Evolutionary conservation across 345 rosid genomes (phyloP), one percentile per base, ranked within the genome.

Genomic region (Cardamine chenopodiifolia): DNA sequence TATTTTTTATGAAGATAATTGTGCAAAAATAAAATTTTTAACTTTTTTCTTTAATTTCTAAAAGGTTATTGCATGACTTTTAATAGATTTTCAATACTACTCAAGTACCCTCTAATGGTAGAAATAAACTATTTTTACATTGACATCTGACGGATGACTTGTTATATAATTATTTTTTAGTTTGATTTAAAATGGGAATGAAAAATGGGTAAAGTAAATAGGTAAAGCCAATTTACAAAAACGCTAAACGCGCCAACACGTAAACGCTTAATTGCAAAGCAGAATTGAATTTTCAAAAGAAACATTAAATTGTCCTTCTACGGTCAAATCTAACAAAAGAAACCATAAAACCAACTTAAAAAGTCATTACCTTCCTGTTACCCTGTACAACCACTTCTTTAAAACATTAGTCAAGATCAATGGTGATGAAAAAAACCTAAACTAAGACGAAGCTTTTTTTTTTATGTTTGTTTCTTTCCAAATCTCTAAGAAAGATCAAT

Each of bases 401-500:
- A 26, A 26, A 68, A 52, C 54, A 26, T 12, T 28, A 50, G 56
- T 67, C 62, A 40, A 75, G 79, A 75, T 20, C 74, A 75, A 61
- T 40, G 68, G 54, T 25, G 17, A 70, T 53, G 39, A 11, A 48
- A 49, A 44, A 4, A 15, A 17, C 49, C 71, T 68, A 68, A 61
- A 12, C 28, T 47, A 52, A 32, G 23, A 61, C 53, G 63, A 66
- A 9, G 15, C 4, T 1, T 6, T 9, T 18, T 64, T 25, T 44
- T 4, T 29, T n/a, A n/a, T n/a, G n/a, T n/a, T 17, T 3, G 2
- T 19, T 12, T 23, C 31, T 13, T 23, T 4, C 62, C 57, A 35
- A 59, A 25, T 60, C 55, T 44, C 26, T 55, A 76, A 55, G 80
- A 70, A 70, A 95, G 88, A 80, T 95, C 88, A 7, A 95, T 71